These are phyloP conservation scores for Platanthera zijinensis DNA, from an alignment of 106 monocot genomes.

Conservation along the genomic window DNA sequence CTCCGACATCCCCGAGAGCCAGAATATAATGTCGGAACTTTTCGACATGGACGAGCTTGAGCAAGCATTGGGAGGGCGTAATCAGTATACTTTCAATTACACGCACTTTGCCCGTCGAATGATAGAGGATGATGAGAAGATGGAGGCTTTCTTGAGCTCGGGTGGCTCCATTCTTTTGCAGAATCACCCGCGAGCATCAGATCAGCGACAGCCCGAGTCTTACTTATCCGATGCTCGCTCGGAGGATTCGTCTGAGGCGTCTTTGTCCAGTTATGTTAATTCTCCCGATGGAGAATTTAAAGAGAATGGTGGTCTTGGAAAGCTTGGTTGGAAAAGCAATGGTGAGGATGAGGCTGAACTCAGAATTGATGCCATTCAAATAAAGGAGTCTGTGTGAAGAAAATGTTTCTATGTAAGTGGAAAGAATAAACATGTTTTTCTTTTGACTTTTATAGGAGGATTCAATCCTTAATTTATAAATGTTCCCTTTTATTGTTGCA, in stretches of 20 bases:
- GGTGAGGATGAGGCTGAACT: not conserved
- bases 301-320: not conserved
- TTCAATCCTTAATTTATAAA: not conserved
- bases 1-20: slow-evolving; percentile 30
- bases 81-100: slow-evolving; percentile 24
- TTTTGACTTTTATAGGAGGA: not conserved
- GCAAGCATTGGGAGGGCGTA: slow-evolving; percentile 36
- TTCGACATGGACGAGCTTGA: slow-evolving; percentile 50
- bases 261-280: slow-evolving; percentile 18
- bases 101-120: slow-evolving; percentile 19
- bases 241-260: slow-evolving; percentile 18
- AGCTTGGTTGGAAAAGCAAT: not conserved
- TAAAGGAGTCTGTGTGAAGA: slow-evolving; percentile 7
- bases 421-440: not conserved
- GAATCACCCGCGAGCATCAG: slow-evolving; percentile 6
- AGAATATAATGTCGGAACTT: slow-evolving; percentile 40
- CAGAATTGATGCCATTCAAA: slow-evolving; percentile 4
- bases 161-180: not conserved
- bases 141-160: slow-evolving; percentile 13
- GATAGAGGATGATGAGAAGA: slow-evolving; percentile 44
- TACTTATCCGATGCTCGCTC: slow-evolving; percentile 6
- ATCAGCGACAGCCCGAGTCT: slow-evolving; percentile 7
- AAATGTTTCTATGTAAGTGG: not conserved
- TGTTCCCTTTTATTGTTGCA: not conserved
- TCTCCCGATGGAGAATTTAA: slow-evolving; percentile 2